Conservation (phyloP, 164 flowering plant genomes). For the Nymphaea colorata region DNA sequence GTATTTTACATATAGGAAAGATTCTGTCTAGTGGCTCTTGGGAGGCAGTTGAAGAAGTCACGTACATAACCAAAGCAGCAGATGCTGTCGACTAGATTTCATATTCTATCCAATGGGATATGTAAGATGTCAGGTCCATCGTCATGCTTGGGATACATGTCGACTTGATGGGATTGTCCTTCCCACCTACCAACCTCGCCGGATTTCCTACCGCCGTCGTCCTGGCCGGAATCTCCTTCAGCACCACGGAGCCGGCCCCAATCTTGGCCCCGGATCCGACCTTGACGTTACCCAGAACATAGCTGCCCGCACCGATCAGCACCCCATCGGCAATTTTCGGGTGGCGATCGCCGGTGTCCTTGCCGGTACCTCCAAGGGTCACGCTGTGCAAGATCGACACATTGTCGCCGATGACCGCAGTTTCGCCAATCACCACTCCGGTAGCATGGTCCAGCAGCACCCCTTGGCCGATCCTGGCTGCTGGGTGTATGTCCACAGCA, state of each 20-base stretch:
- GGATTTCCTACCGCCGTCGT: constrained; percentile 86
- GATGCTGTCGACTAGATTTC: constrained; percentile 9
- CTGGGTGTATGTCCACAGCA: constrained; percentile 77
- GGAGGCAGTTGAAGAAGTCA: too few relatives aligned
- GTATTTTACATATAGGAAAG: too few relatives aligned
- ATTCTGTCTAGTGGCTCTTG: too few relatives aligned
- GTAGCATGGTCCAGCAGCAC: constrained; percentile 76
- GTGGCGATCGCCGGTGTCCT: constrained; percentile 56
- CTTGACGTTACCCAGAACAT: constrained; percentile 53
- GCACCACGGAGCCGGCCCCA: constrained; percentile 76
- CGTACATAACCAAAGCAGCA: too few relatives aligned
- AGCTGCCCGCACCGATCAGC: constrained; percentile 67
- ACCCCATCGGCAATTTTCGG: constrained; percentile 87
- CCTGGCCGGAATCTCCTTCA: constrained; percentile 51
- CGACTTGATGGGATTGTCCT: constrained; percentile 15
- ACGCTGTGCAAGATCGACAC: constrained; percentile 69
- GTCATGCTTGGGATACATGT: constrained; percentile 19
- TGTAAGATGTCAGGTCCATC: constrained; percentile 28
- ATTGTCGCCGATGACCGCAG: constrained; percentile 57
- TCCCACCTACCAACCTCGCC: constrained; percentile 62
- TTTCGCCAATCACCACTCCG: constrained; percentile 73
- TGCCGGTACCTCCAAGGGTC: constrained; percentile 79
- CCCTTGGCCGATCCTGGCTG: constrained; percentile 61
- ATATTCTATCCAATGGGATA: constrained; percentile 21
- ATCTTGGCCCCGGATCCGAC: constrained; percentile 73